Conservation (phyloP, 257 asterid genomes). For the Solanum raphanifolium region DNA sequence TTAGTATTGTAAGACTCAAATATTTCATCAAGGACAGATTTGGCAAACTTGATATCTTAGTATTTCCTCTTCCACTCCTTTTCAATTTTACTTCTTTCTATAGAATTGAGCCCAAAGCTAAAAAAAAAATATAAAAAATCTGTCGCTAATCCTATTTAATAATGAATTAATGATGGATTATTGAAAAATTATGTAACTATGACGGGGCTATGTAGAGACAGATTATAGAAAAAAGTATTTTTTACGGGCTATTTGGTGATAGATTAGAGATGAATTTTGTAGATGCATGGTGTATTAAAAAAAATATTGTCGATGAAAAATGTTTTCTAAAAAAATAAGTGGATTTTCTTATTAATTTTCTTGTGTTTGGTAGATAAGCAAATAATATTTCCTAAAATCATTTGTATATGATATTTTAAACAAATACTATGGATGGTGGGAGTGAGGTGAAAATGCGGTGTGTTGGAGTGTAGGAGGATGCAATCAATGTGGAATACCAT, state of each 20-base stretch:
- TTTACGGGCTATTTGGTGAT: too few relatives aligned
- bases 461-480: not conserved
- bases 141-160: not conserved
- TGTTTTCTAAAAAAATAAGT: too few relatives aligned
- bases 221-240: too few relatives aligned
- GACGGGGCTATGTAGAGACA: too few relatives aligned
- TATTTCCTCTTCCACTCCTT: not conserved
- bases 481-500: not conserved
- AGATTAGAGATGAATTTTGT: too few relatives aligned
- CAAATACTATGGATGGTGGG: not conserved
- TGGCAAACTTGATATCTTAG: slow-evolving; percentile 49
- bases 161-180: not conserved
- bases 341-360: not conserved
- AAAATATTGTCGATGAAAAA: too few relatives aligned
- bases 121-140: not conserved
- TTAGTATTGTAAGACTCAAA: slow-evolving; percentile 21
- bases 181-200: not conserved
- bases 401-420: not conserved
- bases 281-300: not conserved
- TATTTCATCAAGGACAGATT: slow-evolving; percentile 22
- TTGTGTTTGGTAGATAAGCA: not conserved
- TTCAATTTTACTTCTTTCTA: not conserved
- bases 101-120: not conserved
- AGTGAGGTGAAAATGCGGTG: not conserved
- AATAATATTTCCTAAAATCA: too few relatives aligned